These are phyloP conservation scores for Apiotrichum mycotoxinovorans DNA, from an alignment of 1,284 basidiomycete species.

Conservation along the genomic window DNA sequence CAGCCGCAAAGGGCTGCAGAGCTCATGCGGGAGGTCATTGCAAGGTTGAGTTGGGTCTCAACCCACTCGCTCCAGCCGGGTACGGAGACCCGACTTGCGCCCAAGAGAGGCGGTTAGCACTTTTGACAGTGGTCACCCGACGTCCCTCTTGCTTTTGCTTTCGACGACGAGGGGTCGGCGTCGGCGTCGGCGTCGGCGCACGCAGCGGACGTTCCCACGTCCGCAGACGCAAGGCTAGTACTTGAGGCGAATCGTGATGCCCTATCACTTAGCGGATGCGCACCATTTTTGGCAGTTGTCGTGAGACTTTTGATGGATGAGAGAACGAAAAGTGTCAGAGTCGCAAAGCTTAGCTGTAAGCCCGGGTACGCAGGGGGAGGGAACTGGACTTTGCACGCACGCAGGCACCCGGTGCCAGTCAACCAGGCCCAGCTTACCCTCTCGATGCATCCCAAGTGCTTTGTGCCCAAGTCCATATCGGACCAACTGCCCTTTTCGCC, in stretches of 20 bases:
- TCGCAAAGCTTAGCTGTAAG: too few relatives aligned
- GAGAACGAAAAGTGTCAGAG: neutral
- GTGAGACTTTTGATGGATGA: slow-evolving; percentile 20
- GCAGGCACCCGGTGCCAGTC: too few relatives aligned
- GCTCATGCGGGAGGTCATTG: slow-evolving; percentile 6
- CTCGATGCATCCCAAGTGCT: too few relatives aligned
- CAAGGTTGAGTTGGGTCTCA: too few relatives aligned
- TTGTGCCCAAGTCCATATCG: too few relatives aligned
- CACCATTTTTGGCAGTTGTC: slow-evolving; percentile 20
- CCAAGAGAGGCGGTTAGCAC: slow-evolving; percentile 7
- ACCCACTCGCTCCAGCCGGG: neutral
- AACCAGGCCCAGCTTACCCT: too few relatives aligned
- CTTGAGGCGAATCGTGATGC: slow-evolving; percentile 19
- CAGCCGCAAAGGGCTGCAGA: neutral
- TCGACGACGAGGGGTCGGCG: too few relatives aligned
- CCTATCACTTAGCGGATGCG: slow-evolving; percentile 14
- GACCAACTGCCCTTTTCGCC: neutral
- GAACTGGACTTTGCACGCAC: too few relatives aligned
- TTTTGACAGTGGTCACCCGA: neutral
- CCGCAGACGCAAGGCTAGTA: neutral
- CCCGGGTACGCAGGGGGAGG: too few relatives aligned
- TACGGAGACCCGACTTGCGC: neutral
- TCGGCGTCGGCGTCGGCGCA: neutral
- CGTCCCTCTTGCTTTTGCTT: neutral
- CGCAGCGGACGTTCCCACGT: too few relatives aligned